These are phyloP conservation scores for Cordyceps pruinosa DNA, from an alignment of 2,329 filamentous ascomycete species.

Conservation along the genomic window DNA sequence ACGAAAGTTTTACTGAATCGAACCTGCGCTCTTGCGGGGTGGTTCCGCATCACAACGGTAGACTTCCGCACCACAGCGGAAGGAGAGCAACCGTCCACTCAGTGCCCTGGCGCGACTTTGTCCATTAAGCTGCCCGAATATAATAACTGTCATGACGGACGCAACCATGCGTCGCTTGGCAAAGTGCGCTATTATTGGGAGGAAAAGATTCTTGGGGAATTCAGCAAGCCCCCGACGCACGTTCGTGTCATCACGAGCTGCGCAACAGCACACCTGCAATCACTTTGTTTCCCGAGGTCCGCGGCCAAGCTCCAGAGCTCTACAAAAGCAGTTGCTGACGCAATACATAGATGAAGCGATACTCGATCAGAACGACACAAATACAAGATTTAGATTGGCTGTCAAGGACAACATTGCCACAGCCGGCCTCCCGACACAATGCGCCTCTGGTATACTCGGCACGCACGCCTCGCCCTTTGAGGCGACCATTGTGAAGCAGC, in stretches of 20 bases:
- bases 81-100: no score
- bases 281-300: slow-evolving; percentile 30
- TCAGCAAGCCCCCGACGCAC: not conserved
- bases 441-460: slow-evolving; percentile 69
- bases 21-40: no score
- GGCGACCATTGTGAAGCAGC: slow-evolving; percentile 68
- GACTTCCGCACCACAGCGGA: slow-evolving; percentile 4
- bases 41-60: slow-evolving; percentile 3
- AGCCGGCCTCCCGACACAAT: slow-evolving; percentile 63
- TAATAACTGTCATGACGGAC: slow-evolving; percentile 29
- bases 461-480: slow-evolving; percentile 69
- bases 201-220: not conserved
- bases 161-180: slow-evolving; percentile 23
- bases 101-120: no score
- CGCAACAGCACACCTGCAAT: slow-evolving; percentile 26
- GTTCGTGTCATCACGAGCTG: not conserved
- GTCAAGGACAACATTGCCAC: slow-evolving; percentile 77
- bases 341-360: not conserved
- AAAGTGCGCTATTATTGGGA: not conserved
- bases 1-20: no score
- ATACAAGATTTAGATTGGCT: slow-evolving; percentile 40
- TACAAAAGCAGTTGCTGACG: not conserved
- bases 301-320: not conserved
- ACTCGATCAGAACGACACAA: not conserved
- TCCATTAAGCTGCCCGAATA: no score